Evolutionary conservation across 805 yeast genomes (phyloP).

Genomic region (Saccharomycopsis vini): DNA sequence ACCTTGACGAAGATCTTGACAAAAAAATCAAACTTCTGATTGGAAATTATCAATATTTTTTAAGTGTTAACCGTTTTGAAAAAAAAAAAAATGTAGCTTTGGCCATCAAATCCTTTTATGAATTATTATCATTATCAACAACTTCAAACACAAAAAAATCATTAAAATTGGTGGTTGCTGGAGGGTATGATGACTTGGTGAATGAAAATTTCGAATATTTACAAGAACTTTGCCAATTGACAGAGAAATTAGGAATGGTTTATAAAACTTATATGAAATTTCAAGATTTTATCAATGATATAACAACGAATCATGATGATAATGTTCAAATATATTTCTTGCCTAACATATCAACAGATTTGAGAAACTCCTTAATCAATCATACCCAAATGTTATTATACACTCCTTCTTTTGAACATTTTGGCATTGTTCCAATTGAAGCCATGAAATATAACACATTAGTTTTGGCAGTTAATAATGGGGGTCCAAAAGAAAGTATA

Average conservation of each 20-base stretch:
- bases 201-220: constrained; percentile 69
- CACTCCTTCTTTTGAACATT: constrained; percentile 90
- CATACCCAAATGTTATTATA: constrained; percentile 58
- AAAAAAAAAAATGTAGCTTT: constrained; percentile 72
- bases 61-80: constrained; percentile 86
- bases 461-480: constrained; percentile 77
- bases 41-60: constrained; percentile 31
- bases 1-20: constrained; percentile 5
- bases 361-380: constrained; percentile 55
- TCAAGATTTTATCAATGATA: constrained; percentile 20
- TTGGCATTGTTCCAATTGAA: constrained; percentile 96
- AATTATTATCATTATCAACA: constrained; percentile 29
- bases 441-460: constrained; percentile 82
- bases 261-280: constrained; percentile 34
- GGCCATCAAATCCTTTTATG: constrained; percentile 62
- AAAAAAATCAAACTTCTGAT: neutral
- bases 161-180: constrained; percentile 63
- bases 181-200: constrained; percentile 81
- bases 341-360: constrained; percentile 64
- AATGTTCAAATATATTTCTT: constrained; percentile 52
- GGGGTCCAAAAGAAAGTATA: constrained; percentile 86
- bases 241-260: constrained; percentile 37
- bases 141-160: constrained; percentile 22
- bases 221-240: constrained; percentile 44
- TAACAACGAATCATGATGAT: constrained; percentile 21